Evolutionary conservation across 805 yeast species (phyloP).

Genomic region (Wickerhamia fluorescens): DNA sequence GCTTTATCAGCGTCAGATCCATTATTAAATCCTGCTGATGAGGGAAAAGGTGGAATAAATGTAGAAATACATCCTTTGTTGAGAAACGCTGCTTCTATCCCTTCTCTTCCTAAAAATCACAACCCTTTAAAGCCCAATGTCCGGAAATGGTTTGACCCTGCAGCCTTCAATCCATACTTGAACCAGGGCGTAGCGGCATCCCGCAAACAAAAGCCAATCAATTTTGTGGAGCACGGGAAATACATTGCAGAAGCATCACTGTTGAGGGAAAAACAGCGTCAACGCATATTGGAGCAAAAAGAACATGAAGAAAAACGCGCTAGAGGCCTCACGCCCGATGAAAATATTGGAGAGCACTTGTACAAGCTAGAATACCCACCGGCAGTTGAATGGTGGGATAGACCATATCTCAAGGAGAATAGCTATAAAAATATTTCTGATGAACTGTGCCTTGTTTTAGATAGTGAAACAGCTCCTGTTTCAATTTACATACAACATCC

Average conservation of each 20-base stretch:
- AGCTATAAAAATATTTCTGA: slow-evolving; percentile 30
- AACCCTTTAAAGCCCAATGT: slow-evolving; percentile 25
- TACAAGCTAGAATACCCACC: slow-evolving; percentile 52
- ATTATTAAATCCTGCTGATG: too few relatives aligned
- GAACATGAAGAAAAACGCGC: slow-evolving; percentile 22
- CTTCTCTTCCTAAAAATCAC: slow-evolving; percentile 17
- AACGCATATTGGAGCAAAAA: slow-evolving; percentile 1
- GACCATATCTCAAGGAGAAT: slow-evolving; percentile 39
- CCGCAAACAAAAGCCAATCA: slow-evolving; percentile 27
- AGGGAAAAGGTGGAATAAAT: slow-evolving; percentile 18
- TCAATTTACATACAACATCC: slow-evolving; percentile 82
- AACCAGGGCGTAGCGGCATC: slow-evolving; percentile 12
- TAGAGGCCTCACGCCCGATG: slow-evolving; percentile 46
- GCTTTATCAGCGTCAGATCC: too few relatives aligned
- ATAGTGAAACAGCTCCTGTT: slow-evolving; percentile 42
- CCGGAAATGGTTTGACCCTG: slow-evolving; percentile 24
- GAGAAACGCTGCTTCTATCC: slow-evolving; percentile 18
- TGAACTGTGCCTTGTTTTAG: slow-evolving; percentile 19
- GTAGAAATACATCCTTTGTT: slow-evolving; percentile 34
- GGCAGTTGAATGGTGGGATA: slow-evolving; percentile 85
- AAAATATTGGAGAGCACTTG: slow-evolving; percentile 47
- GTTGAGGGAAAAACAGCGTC: slow-evolving; percentile 32
- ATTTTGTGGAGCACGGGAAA: slow-evolving; percentile 59
- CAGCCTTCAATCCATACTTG: slow-evolving; percentile 32
- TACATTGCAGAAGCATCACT: slow-evolving; percentile 49